A percentile compares a stretch with the other conserved stretches of the same genome.
These are phyloP conservation scores for Boletus tomentosulus DNA, from an alignment of 768 basidiomycete species.

Conservation along the genomic window DNA sequence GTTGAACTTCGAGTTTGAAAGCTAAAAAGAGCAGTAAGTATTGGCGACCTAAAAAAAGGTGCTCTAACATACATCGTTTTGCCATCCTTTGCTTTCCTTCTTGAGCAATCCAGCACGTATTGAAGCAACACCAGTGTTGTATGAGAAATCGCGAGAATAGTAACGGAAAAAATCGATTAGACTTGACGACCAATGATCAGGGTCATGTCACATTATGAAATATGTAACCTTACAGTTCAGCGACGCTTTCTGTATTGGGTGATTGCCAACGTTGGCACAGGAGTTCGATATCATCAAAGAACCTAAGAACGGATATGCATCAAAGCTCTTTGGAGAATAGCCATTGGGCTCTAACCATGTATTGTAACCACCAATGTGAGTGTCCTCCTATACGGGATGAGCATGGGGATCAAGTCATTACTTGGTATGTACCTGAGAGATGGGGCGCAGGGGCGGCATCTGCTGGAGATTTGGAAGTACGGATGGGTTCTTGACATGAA, in stretches of 20 bases:
- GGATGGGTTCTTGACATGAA: slow-evolving; percentile 96
- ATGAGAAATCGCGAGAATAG: slow-evolving; percentile 89
- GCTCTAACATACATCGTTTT: slow-evolving; percentile 68
- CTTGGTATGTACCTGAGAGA: slow-evolving; percentile 56
- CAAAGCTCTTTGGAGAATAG: slow-evolving; percentile 11
- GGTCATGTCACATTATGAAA: not conserved
- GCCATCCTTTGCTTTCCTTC: slow-evolving; percentile 94
- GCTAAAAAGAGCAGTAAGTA: slow-evolving; percentile 29
- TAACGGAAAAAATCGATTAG: slow-evolving; percentile 98
- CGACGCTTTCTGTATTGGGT: slow-evolving; percentile 88
- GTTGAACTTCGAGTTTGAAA: slow-evolving; percentile 53
- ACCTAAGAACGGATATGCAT: slow-evolving; percentile 43
- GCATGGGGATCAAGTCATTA: slow-evolving; percentile 9
- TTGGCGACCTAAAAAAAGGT: not conserved
- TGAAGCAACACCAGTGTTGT: slow-evolving; percentile 87
- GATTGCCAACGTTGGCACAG: slow-evolving; percentile 91
- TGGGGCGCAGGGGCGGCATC: slow-evolving; percentile 86
- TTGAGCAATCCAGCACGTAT: slow-evolving; percentile 85
- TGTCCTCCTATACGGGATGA: slow-evolving; percentile 57
- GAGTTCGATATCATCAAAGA: slow-evolving; percentile 96
- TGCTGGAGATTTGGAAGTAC: slow-evolving; percentile 95
- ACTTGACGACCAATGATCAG: slow-evolving; percentile 39
- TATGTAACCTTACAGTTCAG: slow-evolving; percentile 68
- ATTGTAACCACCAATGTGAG: slow-evolving; percentile 75
- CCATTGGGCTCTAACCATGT: slow-evolving; percentile 52